Evolutionary conservation across 139 green algal genomes (phyloP), one percentile per base, ranked within the genome.

Genomic region (Auxenochlorella pyrenoidosa): DNA sequence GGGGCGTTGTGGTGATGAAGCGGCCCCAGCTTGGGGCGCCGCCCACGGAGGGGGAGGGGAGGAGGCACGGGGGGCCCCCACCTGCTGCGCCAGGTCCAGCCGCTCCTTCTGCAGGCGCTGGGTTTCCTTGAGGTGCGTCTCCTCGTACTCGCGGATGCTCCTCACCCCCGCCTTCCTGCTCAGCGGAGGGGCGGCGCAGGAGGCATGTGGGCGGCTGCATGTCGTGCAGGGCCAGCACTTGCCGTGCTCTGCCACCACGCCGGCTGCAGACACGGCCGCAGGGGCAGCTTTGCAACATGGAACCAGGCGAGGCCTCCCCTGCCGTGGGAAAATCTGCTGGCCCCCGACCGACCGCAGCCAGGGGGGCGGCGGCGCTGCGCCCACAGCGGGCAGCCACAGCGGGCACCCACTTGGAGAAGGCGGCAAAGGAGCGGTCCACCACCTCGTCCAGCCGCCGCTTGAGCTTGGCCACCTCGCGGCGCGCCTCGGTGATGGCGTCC

Each of bases 61-160:
- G 54, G 54, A 28, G 54, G 54, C 54, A 63, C 12, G n/a, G n/a
- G n/a, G n/a, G 47, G 47, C 13, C 60, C 79, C 22, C 75, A 92
- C 87, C 85, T 94, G 89, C 21, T 34, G 41, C 1, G 47, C 71
- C 78, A 93, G 75, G 30, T 87, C 63, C 28, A 75, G 34, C 72
- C 80, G 80, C 72, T 90, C 76, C 84, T 88, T 70, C 30, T 60
- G 28, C 54, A 86, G 22, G 68, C 89, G 75, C 78, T 94, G 87
- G n/a, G 91, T 90, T 65, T 93, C 90, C 54, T 88, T 90, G 43
- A 95, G 73, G 73, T 96, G 88, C 28, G 91, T 93, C 89, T 98
- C 94, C 93, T 98, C 94, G 51, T 95, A 97, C 91, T 98, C 96
- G 26, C 96, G 94, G 44, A 99, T 96, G 89, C 90, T 97, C 38